Conservation (phyloP, 1,284 basidiomycete species). For the Chondrostereum purpureum region DNA sequence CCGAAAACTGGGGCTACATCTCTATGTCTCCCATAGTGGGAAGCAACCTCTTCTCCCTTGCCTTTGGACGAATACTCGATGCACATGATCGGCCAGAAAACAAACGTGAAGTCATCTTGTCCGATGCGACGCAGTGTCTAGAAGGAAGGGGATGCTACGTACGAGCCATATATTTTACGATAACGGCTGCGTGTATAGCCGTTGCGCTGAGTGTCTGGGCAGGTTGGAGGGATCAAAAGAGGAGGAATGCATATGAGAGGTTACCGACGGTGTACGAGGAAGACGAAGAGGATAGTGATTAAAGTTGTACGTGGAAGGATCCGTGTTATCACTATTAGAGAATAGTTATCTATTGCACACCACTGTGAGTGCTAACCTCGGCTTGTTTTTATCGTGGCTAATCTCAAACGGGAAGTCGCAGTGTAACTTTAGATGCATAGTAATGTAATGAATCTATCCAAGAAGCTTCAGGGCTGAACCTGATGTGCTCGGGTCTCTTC, state of each 20-base stretch:
- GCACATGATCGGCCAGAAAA: conserved; percentile 39
- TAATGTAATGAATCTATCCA: no score
- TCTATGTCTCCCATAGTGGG: conserved; percentile 73
- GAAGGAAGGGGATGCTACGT: conserved; percentile 48
- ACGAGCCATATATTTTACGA: conserved; percentile 44
- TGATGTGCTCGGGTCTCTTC: no score
- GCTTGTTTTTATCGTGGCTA: no score
- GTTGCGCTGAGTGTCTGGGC: conserved; percentile 44
- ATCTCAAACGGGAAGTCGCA: no score
- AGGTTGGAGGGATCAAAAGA: conserved; percentile 39
- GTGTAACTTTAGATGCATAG: no score
- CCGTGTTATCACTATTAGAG: no score
- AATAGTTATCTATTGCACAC: no score
- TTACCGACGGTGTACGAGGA: background rate
- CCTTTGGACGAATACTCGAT: conserved; percentile 79
- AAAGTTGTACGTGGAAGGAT: no score
- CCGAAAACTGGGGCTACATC: conserved; percentile 83
- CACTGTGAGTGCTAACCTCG: no score
- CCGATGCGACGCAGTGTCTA: conserved; percentile 33
- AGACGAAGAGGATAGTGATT: no score
- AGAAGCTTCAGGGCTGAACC: no score
- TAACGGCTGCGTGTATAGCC: conserved; percentile 37
- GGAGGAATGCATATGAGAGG: conserved; percentile 8
- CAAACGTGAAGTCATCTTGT: background rate
- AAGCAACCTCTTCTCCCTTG: conserved; percentile 79